Evolutionary conservation across 2,329 filamentous ascomycete genomes (phyloP).

Genomic region (Sclerotinia trifoliorum): DNA sequence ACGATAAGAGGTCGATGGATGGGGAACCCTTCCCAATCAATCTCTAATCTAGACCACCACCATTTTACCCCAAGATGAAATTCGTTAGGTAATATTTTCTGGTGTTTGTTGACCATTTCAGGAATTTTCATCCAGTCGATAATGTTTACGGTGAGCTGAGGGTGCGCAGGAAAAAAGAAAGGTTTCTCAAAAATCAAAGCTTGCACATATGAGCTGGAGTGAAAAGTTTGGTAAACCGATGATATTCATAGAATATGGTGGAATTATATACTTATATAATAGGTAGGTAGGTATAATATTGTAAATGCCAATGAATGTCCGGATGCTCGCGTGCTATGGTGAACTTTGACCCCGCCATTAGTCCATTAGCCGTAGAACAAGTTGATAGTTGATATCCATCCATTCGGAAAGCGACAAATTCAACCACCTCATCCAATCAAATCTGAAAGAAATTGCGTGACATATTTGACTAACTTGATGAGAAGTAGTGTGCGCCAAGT

Average conservation of each 20-base stretch:
- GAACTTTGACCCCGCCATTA: background rate
- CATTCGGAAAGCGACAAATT: background rate
- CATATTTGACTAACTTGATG: background rate
- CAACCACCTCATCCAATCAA: background rate
- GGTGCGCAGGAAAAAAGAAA: background rate
- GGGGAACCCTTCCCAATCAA: slow-evolving; percentile 12
- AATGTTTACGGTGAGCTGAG: background rate
- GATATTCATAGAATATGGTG: background rate
- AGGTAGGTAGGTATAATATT: background rate
- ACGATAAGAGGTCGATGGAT: slow-evolving; percentile 2
- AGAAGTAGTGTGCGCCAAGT: background rate
- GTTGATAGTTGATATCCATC: background rate
- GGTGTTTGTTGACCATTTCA: slow-evolving; percentile 2
- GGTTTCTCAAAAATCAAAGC: background rate
- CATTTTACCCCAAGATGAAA: no score
- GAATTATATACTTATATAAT: background rate
- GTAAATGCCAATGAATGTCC: background rate
- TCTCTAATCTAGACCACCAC: background rate
- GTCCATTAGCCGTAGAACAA: background rate
- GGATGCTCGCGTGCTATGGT: background rate
- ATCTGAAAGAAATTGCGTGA: slow-evolving; percentile 3
- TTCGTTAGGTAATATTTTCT: background rate
- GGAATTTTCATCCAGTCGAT: background rate
- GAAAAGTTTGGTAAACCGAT: background rate
- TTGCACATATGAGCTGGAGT: background rate